Evolutionary conservation across 495 filamentous ascomycete genomes (phyloP), one percentile per base, ranked within the genome.

Genomic region (Penicillium crystallinum): DNA sequence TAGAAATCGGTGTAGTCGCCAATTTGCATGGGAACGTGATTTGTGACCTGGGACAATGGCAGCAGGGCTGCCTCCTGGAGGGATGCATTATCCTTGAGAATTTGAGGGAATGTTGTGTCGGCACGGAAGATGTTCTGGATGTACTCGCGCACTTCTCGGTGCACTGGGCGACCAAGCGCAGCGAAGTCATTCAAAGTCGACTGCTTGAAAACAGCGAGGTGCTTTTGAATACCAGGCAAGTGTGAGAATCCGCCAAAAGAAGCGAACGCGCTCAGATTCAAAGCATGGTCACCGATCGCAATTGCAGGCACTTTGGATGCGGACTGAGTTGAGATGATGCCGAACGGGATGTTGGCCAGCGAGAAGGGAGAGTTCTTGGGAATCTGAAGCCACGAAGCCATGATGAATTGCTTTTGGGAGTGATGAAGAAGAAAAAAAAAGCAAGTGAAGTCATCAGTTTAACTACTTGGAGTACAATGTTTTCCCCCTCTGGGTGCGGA

Each of bases 1-100:
- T 90, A 97, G 75, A 97, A 97, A 70, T 97, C 92, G 11, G 92
- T 95, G 70, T 97, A 97, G 65, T 97, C 90, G n/a, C 89, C 88
- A 48, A 96, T 90, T 29, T 78, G 76, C 82, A 97, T 83, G 5
- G 92, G 92, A 12, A 97, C 64, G 52, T 95, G 88, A 65, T 81
- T 87, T 48, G 72, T 79, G 21, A 91, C 84, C 4, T 77, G 66
- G 8, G 77, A 73, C 37, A 82, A 66, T 0, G 77, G 80, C 15
- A 85, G 46, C 4, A 90, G 66, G 1, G 72, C 76, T 37, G 73
- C 59, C 40, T 78, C 69, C 55, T 79, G 82, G 8, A 86, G 67
- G 3, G 57, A 35, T 0, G 59, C 49, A 56, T 87, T 85, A 18
- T 81, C 71, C 55, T 81, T 79, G 14, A 90, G 74, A 4, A 86